These are phyloP conservation scores for Sporothrix pseudoabietina DNA, from an alignment of 2,329 filamentous ascomycete species.

Conservation along the genomic window DNA sequence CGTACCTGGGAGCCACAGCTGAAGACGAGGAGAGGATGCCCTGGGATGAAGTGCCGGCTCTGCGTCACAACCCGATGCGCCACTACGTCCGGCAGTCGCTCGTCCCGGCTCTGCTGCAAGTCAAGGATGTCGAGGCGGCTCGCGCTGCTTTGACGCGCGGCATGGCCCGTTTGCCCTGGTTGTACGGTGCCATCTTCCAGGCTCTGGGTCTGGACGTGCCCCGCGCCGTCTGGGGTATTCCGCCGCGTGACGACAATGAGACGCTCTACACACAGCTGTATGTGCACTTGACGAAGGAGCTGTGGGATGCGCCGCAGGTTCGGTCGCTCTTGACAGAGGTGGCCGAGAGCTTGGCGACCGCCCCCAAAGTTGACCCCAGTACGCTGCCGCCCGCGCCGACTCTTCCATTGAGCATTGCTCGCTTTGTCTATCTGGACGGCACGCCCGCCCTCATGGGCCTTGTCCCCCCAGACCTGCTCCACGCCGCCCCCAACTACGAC, in stretches of 20 bases:
- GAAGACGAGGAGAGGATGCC: conserved; percentile 33
- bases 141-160: conserved; percentile 65
- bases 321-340: conserved; percentile 69
- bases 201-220: conserved; percentile 78
- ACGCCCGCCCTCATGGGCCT: conserved; percentile 69
- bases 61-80: conserved; percentile 39
- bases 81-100: conserved; percentile 75
- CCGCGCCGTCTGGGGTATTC: conserved; percentile 78
- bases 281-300: conserved; percentile 71
- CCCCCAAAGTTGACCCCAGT: conserved; percentile 40
- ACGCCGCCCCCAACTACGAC: conserved; percentile 66
- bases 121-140: conserved; percentile 66
- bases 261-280: conserved; percentile 76
- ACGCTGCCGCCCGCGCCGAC: conserved; percentile 46
- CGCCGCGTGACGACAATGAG: conserved; percentile 65
- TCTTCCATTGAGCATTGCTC: conserved; percentile 58
- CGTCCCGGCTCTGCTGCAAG: conserved; percentile 73
- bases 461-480: conserved; percentile 67
- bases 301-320: conserved; percentile 81
- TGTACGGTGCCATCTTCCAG: conserved; percentile 78
- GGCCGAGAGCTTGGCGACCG: conserved; percentile 39
- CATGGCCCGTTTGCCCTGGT: conserved; percentile 77
- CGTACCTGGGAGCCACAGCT: conserved; percentile 58
- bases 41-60: not conserved
- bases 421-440: conserved; percentile 79